These are phyloP conservation scores for Pyropia yezoensis DNA, from an alignment of 23 red algal genomes.

Conservation along the genomic window DNA sequence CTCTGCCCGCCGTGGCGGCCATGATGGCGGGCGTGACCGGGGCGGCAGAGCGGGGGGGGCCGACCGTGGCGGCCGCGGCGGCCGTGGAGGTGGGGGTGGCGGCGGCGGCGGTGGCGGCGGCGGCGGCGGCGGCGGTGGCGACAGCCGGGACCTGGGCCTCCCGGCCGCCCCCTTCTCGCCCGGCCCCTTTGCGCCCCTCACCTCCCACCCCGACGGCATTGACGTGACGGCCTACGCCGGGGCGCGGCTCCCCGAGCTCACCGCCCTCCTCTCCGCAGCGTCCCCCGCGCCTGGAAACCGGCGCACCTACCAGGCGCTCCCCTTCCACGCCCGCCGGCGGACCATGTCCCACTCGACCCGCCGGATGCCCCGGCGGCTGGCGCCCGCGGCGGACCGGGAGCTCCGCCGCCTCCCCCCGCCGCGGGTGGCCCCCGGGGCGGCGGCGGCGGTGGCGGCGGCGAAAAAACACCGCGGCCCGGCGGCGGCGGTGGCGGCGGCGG, in stretches of 20 bases:
- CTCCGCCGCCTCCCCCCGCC: slow-evolving; percentile 23
- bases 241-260: slow-evolving; percentile 50
- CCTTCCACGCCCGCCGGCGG: slow-evolving; percentile 78
- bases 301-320: slow-evolving; percentile 64
- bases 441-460: not conserved
- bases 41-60: no score
- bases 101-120: no score
- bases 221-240: slow-evolving; percentile 67
- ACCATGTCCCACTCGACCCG: slow-evolving; percentile 79
- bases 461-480: slow-evolving; percentile 66
- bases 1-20: no score
- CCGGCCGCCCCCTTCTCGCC: no score
- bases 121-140: no score
- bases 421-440: not conserved
- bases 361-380: slow-evolving; percentile 56
- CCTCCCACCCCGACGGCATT: not conserved
- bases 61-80: no score
- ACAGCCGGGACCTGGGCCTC: no score
- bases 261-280: slow-evolving; percentile 14
- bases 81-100: no score
- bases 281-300: slow-evolving; percentile 17
- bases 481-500: slow-evolving; percentile 29
- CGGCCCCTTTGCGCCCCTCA: no score
- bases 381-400: slow-evolving; percentile 24
- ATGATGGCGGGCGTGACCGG: no score